Conservation (phyloP, 164 flowering plant genomes). For the Umbilicus rupestris region DNA sequence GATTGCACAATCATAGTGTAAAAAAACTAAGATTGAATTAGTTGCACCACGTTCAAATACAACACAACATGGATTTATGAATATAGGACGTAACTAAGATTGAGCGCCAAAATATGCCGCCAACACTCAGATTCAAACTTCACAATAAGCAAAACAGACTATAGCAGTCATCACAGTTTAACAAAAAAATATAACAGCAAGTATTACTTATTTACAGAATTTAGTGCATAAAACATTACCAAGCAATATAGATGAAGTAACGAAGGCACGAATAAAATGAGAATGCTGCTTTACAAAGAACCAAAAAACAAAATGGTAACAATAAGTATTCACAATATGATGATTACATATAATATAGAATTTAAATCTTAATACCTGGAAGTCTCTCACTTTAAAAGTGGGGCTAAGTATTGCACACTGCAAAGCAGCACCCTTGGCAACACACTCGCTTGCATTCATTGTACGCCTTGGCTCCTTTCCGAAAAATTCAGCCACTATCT, state of each 20-base stretch:
- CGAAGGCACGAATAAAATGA: no score
- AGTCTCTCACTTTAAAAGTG: constrained; percentile 82
- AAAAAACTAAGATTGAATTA: neutral
- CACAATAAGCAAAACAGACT: neutral
- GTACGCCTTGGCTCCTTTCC: constrained; percentile 89
- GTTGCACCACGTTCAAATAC: neutral
- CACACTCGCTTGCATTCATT: constrained; percentile 96
- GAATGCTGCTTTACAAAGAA: neutral
- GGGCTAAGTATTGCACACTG: constrained; percentile 92
- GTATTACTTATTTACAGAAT: no score
- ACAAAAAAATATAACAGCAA: neutral
- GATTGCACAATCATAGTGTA: neutral
- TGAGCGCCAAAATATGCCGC: neutral
- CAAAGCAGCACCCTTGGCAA: constrained; percentile 74
- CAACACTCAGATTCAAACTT: neutral
- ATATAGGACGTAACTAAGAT: neutral
- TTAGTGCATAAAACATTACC: no score
- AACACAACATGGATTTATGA: neutral
- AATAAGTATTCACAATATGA: neutral
- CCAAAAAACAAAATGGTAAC: no score
- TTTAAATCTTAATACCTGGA: constrained; percentile 43
- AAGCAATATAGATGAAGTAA: no score
- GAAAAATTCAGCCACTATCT: constrained; percentile 68
- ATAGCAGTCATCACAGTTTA: neutral
- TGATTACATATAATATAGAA: neutral